Percentiles rank a stretch among this genome's conserved stretches.
These are phyloP conservation scores for Aplosporella prunicola DNA, from an alignment of 2,329 filamentous ascomycete species.

Conservation along the genomic window DNA sequence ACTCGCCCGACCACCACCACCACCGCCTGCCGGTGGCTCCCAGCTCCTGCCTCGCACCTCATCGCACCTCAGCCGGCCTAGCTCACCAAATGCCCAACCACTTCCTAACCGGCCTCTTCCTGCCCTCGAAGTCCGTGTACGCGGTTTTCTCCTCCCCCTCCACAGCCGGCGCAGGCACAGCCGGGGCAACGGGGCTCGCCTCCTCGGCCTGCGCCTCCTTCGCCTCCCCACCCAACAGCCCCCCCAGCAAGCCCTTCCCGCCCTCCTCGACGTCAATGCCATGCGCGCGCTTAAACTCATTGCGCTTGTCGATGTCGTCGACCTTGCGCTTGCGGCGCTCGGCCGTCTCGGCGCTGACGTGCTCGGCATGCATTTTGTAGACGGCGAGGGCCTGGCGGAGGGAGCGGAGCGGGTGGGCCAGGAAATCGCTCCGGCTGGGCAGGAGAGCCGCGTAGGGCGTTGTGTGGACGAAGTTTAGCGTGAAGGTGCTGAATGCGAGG, in stretches of 20 bases:
- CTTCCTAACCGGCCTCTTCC: slow-evolving; percentile 58
- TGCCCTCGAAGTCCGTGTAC: slow-evolving; percentile 33
- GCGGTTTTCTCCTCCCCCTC: slow-evolving; percentile 30
- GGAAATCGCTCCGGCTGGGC: slow-evolving; percentile 59
- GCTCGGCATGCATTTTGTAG: slow-evolving; percentile 64
- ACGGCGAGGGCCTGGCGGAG: slow-evolving; percentile 59
- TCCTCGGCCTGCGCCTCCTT: slow-evolving; percentile 17
- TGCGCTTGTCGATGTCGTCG: slow-evolving; percentile 81
- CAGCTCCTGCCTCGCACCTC: not conserved
- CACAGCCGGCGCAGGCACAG: slow-evolving; percentile 9
- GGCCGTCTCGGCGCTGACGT: slow-evolving; percentile 56
- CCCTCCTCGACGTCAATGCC: slow-evolving; percentile 41
- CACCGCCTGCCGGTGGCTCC: too few species aligned
- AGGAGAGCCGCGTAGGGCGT: slow-evolving; percentile 75
- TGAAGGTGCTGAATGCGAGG: slow-evolving; percentile 63
- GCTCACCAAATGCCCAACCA: slow-evolving; percentile 67
- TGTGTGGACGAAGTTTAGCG: slow-evolving; percentile 66
- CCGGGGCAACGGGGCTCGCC: slow-evolving; percentile 2
- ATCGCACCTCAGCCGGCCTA: not conserved
- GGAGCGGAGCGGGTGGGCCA: slow-evolving; percentile 60
- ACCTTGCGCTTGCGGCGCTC: slow-evolving; percentile 64
- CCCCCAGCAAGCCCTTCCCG: slow-evolving; percentile 12
- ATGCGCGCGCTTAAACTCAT: slow-evolving; percentile 76
- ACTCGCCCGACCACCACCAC: not conserved
- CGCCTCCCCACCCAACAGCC: slow-evolving; percentile 26